Evolutionary conservation across 768 basidiomycete genomes (phyloP), one percentile per base, ranked within the genome.

Genomic region (Kwoniella botswanensis): DNA sequence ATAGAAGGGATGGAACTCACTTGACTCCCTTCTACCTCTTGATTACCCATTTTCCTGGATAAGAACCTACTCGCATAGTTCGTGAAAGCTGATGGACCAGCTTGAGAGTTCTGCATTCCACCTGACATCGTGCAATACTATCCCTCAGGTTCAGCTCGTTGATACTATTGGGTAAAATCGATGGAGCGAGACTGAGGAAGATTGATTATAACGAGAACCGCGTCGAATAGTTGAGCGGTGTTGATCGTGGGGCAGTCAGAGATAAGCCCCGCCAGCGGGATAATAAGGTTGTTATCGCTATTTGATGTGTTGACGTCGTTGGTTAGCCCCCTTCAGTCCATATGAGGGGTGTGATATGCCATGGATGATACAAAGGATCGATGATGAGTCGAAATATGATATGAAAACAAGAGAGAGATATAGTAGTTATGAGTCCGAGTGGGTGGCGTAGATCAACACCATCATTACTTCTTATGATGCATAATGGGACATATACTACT

Each of bases 1-100:
- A 26, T 52, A 15, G 24, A n/a, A 24, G 54, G 12, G 54, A 22
- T 46, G 29, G 54, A 60, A 24, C 79, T 74, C 64, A 78, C 79
- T 70, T 80, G 79, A 71, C 76, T 78, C 5, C 67, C 73, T 35
- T 75, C 73, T 11, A 70, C 55, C 24, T 61, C 60, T 18, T 63
- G 53, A 42, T 66, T 58, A 58, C 58, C 57, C 62, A 64, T 22
- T 41, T 76, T 74, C 21, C 75, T 73, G 11, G 73, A 63, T 35
- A 80, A 57, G 62, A 78, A 80, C 24, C 74, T 56, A 63, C 77
- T 78, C 24, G 79, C 79, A 62, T 78, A 80, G 5, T 65, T 67
- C 18, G 77, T 78, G 65, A 80, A 80, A 11, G 77, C 73, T 13
- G 76, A 77, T 10, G 79, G 74, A 13, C 72, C 79, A 65, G 71